These are phyloP conservation scores for Aspergillus hortae DNA, from an alignment of 2,329 filamentous ascomycete species.

Conservation along the genomic window DNA sequence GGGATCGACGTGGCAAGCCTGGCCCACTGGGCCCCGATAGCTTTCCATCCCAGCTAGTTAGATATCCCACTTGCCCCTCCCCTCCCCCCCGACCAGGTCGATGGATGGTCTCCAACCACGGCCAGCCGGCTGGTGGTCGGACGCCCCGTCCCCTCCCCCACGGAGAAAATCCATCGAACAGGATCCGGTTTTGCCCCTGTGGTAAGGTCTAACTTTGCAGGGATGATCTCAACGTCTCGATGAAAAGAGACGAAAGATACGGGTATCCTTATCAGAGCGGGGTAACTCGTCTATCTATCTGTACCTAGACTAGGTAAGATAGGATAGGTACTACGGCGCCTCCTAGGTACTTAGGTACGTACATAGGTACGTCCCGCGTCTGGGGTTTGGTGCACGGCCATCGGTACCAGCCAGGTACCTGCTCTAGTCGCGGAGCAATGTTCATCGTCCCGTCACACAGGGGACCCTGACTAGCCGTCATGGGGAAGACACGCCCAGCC, in stretches of 20 bases:
- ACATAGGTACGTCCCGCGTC: background rate
- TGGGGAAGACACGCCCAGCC: background rate
- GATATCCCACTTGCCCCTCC: background rate
- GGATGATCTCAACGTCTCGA: background rate
- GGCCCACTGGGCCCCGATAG: background rate
- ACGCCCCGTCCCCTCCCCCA: background rate
- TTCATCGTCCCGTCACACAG: background rate
- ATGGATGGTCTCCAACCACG: background rate
- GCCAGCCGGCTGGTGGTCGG: background rate
- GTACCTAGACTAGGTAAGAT: too few relatives aligned
- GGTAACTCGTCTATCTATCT: background rate
- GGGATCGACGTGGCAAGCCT: constrained; percentile 5
- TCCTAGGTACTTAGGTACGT: background rate
- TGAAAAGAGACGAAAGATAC: background rate
- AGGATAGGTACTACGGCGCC: background rate
- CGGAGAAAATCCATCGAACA: background rate
- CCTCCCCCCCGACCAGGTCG: background rate
- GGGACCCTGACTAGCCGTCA: background rate
- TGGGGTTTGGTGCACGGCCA: background rate
- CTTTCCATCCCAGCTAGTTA: background rate
- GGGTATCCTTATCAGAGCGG: background rate
- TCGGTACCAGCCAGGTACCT: background rate
- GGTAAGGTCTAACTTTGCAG: background rate
- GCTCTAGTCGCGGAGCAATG: background rate
- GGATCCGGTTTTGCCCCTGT: background rate